phyloP scores from a whole-genome alignment of 441 rosid genomes.

The Bruguiera hainesii region DNA sequence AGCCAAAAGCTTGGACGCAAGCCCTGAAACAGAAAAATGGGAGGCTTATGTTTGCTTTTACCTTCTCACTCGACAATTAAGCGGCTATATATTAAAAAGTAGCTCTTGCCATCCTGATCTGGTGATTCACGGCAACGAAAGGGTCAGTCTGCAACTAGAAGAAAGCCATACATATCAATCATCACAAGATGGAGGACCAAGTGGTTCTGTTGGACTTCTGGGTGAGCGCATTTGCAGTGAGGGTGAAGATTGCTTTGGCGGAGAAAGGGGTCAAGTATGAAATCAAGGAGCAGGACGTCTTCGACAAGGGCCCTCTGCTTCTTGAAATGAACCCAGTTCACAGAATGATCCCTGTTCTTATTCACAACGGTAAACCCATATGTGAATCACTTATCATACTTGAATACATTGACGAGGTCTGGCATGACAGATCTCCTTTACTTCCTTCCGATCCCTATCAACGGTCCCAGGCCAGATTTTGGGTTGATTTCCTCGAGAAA shows the following conservation, averaged over 20 bases:
- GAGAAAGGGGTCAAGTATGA: conserved; percentile 45
- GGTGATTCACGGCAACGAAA: no score
- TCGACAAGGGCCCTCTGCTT: background rate
- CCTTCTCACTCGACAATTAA: no score
- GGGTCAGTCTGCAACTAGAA: no score
- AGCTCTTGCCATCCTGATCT: no score
- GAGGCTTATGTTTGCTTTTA: no score
- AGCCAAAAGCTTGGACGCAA: no score
- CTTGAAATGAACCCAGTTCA: conserved; percentile 1
- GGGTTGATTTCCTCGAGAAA: conserved; percentile 1
- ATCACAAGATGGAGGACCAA: conserved; percentile 13
- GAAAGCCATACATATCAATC: no score
- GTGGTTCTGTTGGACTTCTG: conserved; percentile 36
- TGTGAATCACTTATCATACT: background rate
- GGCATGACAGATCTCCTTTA: background rate
- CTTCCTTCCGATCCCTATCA: background rate
- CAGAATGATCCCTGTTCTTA: background rate
- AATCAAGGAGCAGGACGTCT: background rate
- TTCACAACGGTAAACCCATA: conserved; percentile 4
- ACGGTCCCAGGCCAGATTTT: background rate
- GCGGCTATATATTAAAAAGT: no score
- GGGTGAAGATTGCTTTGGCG: conserved; percentile 43
- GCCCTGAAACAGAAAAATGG: no score
- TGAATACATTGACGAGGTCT: conserved; percentile 4
- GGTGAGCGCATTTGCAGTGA: conserved; percentile 47